Evolutionary conservation across 345 rosid species (phyloP).

Genomic region (Hibiscus tridactylites): DNA sequence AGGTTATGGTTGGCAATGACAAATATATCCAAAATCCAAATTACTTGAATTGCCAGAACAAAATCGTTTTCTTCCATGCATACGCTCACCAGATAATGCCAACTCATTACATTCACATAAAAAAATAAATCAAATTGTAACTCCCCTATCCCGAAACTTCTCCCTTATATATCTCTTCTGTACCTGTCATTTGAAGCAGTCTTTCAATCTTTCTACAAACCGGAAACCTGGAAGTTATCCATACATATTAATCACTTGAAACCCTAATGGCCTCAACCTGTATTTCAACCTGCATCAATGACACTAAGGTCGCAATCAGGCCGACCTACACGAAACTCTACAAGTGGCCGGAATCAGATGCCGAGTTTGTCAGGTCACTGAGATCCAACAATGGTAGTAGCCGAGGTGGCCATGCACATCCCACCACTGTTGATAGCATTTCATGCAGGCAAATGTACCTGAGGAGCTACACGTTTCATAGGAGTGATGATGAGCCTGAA

Average conservation of each 20-base stretch:
- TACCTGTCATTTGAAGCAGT: background rate
- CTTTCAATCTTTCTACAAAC: background rate
- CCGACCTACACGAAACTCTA: slow-evolving; percentile 54
- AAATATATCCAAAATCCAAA: no score
- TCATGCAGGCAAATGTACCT: slow-evolving; percentile 83
- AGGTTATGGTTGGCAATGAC: background rate
- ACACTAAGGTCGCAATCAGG: slow-evolving; percentile 58
- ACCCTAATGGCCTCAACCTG: slow-evolving; percentile 54
- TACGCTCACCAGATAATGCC: background rate
- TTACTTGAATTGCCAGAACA: background rate
- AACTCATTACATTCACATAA: background rate
- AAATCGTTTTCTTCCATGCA: background rate
- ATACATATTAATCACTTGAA: background rate
- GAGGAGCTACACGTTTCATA: slow-evolving; percentile 70
- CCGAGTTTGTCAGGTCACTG: slow-evolving; percentile 49
- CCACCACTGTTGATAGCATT: slow-evolving; percentile 66
- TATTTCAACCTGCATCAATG: slow-evolving; percentile 68
- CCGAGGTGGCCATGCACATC: slow-evolving; percentile 7
- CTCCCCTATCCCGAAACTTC: background rate
- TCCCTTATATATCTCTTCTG: background rate
- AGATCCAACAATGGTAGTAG: slow-evolving; percentile 15
- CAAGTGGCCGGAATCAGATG: slow-evolving; percentile 75
- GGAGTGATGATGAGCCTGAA: slow-evolving; percentile 26
- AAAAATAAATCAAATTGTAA: background rate
- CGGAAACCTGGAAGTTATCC: background rate